A percentile compares a stretch with the other conserved stretches of the same genome.
phyloP scores from a whole-genome alignment of 2,329 filamentous ascomycete genomes.

The Penicillium sp. region DNA sequence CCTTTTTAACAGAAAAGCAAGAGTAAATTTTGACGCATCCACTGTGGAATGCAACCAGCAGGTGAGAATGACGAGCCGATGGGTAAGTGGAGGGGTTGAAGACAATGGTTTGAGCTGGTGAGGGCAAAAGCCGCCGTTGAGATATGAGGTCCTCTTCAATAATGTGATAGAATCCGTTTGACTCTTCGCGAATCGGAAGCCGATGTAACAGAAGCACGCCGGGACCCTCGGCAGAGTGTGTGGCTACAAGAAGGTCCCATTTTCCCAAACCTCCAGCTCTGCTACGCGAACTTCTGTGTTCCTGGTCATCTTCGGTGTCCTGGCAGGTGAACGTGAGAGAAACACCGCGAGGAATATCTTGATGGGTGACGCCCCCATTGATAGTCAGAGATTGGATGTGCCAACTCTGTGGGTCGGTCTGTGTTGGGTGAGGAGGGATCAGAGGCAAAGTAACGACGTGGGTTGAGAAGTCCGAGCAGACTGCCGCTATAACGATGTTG shows the following conservation, averaged over 20 bases:
- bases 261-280: conserved; percentile 24
- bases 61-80: conserved; percentile 52
- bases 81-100: conserved; percentile 58
- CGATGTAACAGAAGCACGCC: conserved; percentile 48
- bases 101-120: conserved; percentile 51
- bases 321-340: conserved; percentile 56
- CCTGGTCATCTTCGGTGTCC: conserved; percentile 30
- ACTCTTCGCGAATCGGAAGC: conserved; percentile 37
- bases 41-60: conserved; percentile 56
- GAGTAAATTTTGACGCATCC: conserved; percentile 61
- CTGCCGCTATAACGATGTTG: conserved; percentile 55
- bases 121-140: conserved; percentile 49
- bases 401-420: conserved; percentile 35
- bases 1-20: conserved; percentile 44
- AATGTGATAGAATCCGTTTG: conserved; percentile 25
- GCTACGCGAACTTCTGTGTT: conserved; percentile 32
- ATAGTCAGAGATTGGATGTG: conserved; percentile 53
- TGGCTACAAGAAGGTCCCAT: conserved; percentile 50
- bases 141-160: conserved; percentile 42
- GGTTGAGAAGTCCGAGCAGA: conserved; percentile 59
- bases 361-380: conserved; percentile 48
- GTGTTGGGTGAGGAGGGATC: conserved; percentile 49
- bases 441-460: conserved; percentile 58
- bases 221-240: conserved; percentile 46
- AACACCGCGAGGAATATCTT: conserved; percentile 52